Conservation (phyloP, 805 yeast genomes). For the Saccharomycopsis schoenii region DNA sequence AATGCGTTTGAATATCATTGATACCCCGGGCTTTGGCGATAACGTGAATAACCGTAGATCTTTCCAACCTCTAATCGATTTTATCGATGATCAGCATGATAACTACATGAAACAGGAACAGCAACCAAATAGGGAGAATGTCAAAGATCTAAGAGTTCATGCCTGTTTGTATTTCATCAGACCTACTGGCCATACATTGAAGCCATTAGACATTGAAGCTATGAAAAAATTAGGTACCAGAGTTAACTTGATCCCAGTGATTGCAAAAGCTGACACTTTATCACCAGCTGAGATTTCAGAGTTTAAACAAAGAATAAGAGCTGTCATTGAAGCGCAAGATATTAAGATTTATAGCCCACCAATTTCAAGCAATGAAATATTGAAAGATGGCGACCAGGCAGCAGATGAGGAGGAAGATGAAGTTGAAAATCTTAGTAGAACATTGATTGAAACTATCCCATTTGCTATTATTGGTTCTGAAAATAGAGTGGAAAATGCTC, state of each 20-base stretch:
- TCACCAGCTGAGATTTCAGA: constrained; percentile 57
- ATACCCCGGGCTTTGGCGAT: constrained; percentile 93
- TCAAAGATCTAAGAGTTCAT: constrained; percentile 80
- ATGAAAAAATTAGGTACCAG: constrained; percentile 76
- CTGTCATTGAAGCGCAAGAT: constrained; percentile 74
- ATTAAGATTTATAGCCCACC: constrained; percentile 81
- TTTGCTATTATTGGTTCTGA: constrained; percentile 77
- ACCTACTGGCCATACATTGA: constrained; percentile 92
- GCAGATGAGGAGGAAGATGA: constrained; percentile 65
- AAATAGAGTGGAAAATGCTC: constrained; percentile 50
- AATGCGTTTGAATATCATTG: constrained; percentile 70
- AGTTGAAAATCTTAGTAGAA: constrained; percentile 49
- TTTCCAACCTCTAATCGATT: constrained; percentile 82
- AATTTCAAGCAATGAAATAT: constrained; percentile 24
- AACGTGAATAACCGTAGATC: constrained; percentile 76
- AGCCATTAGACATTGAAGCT: constrained; percentile 78
- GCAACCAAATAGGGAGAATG: constrained; percentile 63
- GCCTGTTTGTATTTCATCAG: constrained; percentile 88
- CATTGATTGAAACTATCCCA: constrained; percentile 76
- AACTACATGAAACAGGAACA: constrained; percentile 86
- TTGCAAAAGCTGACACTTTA: constrained; percentile 82
- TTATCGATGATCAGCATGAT: constrained; percentile 86
- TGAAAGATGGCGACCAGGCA: constrained; percentile 28
- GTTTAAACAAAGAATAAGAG: constrained; percentile 70
- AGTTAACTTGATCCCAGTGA: constrained; percentile 81